Evolutionary conservation across 176 grass and related monocot genomes (phyloP), one percentile per base, ranked within the genome.

Genomic region (Musa beccarii): DNA sequence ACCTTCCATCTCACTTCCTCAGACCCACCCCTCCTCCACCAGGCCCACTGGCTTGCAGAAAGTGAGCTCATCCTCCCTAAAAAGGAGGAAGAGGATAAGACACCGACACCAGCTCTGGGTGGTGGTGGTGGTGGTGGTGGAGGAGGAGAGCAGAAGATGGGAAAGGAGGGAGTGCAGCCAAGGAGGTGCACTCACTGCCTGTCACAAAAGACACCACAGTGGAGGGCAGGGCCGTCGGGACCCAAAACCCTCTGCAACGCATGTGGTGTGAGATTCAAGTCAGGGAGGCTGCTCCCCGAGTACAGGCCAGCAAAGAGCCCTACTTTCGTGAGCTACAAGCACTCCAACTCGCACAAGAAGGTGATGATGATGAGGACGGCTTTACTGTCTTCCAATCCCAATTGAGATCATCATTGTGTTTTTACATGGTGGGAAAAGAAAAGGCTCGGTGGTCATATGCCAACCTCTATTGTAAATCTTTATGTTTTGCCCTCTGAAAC

Each of bases 261-360:
- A 2, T 99, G 95, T 73, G 73, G 86, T 11, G 84, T 92, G 59
- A 90, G 89, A 66, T 83, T 89, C 68, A 91, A 99, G 62, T 81
- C 90, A 34, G 88, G 83, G 29, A 89, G 95, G 76, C 78, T 99
- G 77, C 85, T 94, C 13, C 95, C 95, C 0, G 95, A 99, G 83
- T 99, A 99, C 71, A 84, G 95, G 25, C 95, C 95, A 0, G 95
- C 86, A 61, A 99, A 99, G 74, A 99, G 95, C 81, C 90, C 95
- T 10, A 94, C 95, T 73, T 99, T 88, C 25, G 86, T 89, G 81
- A 94, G 76, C 68, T 80, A 75, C 78, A 83, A 91, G 81, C 94
- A 98, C 86, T 98, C 94, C 55, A 98, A 98, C 70, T 98, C 90
- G 10, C 94, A 98, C 82, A 93, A 90, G 86, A 98, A 98, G 80